phyloP scores from a whole-genome alignment of 1,284 basidiomycete genomes.

The Fistulina hepatica region DNA sequence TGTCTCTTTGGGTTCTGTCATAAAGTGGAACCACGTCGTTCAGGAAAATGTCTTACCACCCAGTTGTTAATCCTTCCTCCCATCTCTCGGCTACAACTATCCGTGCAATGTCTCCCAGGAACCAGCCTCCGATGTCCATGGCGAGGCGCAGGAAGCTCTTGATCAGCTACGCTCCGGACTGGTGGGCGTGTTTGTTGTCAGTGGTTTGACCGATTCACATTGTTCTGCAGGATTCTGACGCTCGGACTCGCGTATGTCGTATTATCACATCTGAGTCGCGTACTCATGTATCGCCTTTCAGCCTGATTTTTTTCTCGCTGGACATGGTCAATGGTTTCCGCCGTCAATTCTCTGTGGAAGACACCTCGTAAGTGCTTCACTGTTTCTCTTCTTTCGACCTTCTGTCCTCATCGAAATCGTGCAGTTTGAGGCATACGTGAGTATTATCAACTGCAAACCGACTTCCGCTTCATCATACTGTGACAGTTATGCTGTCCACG shows the following conservation, averaged over 20 bases:
- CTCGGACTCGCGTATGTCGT: conserved; percentile 54
- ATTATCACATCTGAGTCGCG: neutral
- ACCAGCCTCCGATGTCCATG: conserved; percentile 11
- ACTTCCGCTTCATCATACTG: conserved; percentile 16
- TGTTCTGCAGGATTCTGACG: conserved; percentile 48
- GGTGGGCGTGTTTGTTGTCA: conserved; percentile 34
- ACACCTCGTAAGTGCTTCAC: conserved; percentile 54
- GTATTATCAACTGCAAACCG: conserved; percentile 19
- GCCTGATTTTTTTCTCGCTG: conserved; percentile 57
- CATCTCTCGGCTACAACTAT: too few species aligned
- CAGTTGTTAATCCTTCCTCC: too few species aligned
- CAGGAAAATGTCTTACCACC: too few species aligned
- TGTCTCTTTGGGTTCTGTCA: too few species aligned
- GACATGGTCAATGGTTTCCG: conserved; percentile 72
- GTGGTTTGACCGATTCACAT: conserved; percentile 4
- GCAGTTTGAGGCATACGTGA: conserved; percentile 44
- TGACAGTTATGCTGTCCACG: conserved; percentile 66
- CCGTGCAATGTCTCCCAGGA: conserved; percentile 16
- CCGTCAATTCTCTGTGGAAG: conserved; percentile 73
- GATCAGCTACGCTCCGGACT: conserved; percentile 60
- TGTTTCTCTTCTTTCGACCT: conserved; percentile 3
- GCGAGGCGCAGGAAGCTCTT: conserved; percentile 31
- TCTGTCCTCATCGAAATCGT: conserved; percentile 15
- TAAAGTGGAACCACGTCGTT: too few species aligned
- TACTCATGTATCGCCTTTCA: conserved; percentile 22